These are phyloP conservation scores for Groenewaldozyma tartarivorans DNA, from an alignment of 805 yeast genomes.

Conservation along the genomic window DNA sequence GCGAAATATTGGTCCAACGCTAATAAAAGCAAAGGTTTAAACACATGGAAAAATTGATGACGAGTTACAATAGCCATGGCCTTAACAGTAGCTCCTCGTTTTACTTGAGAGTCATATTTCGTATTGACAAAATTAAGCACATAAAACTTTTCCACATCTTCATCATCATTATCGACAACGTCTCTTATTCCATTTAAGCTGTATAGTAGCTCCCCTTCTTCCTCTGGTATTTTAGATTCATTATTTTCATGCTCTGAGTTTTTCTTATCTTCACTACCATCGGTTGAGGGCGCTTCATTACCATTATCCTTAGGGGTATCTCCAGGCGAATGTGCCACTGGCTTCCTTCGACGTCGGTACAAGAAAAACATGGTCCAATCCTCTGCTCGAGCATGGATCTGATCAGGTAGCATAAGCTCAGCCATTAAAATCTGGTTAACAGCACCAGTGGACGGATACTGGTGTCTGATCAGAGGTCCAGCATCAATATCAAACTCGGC, in stretches of 20 bases:
- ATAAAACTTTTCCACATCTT: constrained; percentile 39
- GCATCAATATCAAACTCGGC: constrained; percentile 73
- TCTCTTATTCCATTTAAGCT: constrained; percentile 19
- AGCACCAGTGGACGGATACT: constrained; percentile 38
- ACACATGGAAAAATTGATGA: constrained; percentile 42
- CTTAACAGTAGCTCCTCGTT: constrained; percentile 52
- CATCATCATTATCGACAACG: constrained; percentile 17
- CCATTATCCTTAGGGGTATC: no score
- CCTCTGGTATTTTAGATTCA: no score
- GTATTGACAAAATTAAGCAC: constrained; percentile 50
- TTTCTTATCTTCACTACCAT: neutral
- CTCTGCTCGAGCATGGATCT: constrained; percentile 43
- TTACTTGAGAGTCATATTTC: constrained; percentile 32
- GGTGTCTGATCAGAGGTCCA: constrained; percentile 59
- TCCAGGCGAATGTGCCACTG: no score
- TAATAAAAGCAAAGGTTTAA: constrained; percentile 48
- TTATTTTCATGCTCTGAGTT: no score
- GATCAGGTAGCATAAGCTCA: constrained; percentile 53
- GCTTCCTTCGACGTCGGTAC: constrained; percentile 15
- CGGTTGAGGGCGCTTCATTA: no score
- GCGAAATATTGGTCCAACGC: constrained; percentile 41
- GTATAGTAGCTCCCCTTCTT: constrained; percentile 20
- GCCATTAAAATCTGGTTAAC: constrained; percentile 29
- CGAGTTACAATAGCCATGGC: constrained; percentile 51
- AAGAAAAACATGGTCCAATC: constrained; percentile 48